Conservation (phyloP, 495 filamentous ascomycete genomes). For the Cairneyella variabilis region DNA sequence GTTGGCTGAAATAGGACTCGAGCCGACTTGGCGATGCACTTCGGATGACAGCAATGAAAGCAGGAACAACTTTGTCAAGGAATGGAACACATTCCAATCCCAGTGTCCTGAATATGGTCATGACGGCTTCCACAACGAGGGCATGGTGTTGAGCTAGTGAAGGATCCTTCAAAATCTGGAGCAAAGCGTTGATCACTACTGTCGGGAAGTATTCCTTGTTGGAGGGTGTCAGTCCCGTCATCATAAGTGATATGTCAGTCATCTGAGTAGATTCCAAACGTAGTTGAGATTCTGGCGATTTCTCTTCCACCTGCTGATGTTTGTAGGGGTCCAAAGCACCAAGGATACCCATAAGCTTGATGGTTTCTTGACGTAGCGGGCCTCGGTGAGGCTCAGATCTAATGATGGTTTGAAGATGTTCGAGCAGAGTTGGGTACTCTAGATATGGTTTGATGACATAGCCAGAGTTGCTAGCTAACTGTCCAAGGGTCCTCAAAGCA, state of each 20-base stretch:
- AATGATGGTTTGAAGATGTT: constrained; percentile 88
- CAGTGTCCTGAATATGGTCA: constrained; percentile 95
- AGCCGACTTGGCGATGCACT: constrained; percentile 67
- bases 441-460: constrained; percentile 97
- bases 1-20: constrained; percentile 95
- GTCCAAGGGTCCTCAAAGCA: constrained; percentile 84
- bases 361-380: constrained; percentile 83
- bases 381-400: constrained; percentile 79
- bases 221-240: constrained; percentile 93
- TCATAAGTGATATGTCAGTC: constrained; percentile 95
- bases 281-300: constrained; percentile 58
- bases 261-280: constrained; percentile 59
- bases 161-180: constrained; percentile 84
- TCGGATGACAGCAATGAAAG: constrained; percentile 82
- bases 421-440: constrained; percentile 88
- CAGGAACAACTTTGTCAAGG: constrained; percentile 87
- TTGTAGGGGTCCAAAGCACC: constrained; percentile 95
- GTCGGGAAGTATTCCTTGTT: constrained; percentile 98
- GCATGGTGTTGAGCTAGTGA: constrained; percentile 88
- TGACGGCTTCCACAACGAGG: constrained; percentile 95
- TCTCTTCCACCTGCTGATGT: constrained; percentile 71
- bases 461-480: constrained; percentile 88
- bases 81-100: constrained; percentile 94
- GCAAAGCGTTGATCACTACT: constrained; percentile 91
- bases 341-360: constrained; percentile 93